A percentile compares a stretch with the other conserved stretches of the same genome.
Evolutionary conservation across 23 red algal genomes (phyloP).

Genomic region (Gracilaria gracilis): DNA sequence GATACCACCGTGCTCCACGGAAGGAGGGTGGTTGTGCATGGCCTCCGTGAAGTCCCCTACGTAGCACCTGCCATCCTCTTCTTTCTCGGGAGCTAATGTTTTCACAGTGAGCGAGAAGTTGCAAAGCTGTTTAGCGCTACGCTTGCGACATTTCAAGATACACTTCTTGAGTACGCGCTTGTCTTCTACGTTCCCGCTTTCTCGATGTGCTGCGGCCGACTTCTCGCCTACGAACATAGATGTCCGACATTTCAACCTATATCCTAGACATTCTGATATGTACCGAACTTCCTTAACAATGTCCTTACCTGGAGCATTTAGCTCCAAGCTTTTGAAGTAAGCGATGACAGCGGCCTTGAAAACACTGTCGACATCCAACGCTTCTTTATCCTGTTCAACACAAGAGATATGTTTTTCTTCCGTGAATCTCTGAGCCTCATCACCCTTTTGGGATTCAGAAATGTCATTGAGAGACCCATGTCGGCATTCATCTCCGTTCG

Average conservation of each 20-base stretch:
- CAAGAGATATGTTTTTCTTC: background rate
- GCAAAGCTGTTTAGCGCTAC: background rate
- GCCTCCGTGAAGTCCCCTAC: background rate
- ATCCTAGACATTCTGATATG: slow-evolving; percentile 4
- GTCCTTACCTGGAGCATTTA: background rate
- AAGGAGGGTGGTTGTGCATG: background rate
- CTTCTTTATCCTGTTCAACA: background rate
- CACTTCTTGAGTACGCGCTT: background rate
- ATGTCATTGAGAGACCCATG: background rate
- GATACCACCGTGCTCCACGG: background rate
- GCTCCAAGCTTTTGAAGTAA: background rate
- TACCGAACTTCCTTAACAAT: background rate
- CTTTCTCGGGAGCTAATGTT: background rate
- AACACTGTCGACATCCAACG: background rate
- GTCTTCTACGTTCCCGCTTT: background rate
- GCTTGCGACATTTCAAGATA: slow-evolving; percentile 3
- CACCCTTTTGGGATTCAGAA: too few relatives aligned
- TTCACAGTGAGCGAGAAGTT: background rate
- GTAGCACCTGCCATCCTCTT: slow-evolving; percentile 1
- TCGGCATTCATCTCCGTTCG: background rate
- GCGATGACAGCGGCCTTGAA: slow-evolving; percentile 2
- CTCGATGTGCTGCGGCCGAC: background rate
- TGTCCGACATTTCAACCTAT: background rate
- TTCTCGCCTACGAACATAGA: slow-evolving; percentile 9
- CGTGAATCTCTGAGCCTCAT: background rate